Evolutionary conservation across 2,329 filamentous ascomycete species (phyloP).

Genomic region (Helotiales sp.): DNA sequence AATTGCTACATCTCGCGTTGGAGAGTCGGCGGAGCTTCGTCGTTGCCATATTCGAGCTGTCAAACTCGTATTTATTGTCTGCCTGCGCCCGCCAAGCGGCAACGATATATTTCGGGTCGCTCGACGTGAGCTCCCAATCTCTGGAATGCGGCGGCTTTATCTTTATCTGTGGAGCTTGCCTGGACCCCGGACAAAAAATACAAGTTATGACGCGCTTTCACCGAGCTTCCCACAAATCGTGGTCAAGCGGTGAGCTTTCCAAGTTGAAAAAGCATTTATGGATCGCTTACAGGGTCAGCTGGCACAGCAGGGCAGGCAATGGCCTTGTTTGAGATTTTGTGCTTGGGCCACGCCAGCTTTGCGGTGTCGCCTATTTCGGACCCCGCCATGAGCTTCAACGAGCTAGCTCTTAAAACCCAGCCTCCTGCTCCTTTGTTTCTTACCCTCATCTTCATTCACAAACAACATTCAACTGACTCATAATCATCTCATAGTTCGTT

Average conservation of each 20-base stretch:
- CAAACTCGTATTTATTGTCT: neutral
- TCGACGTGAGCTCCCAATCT: neutral
- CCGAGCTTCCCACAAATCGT: conserved; percentile 12
- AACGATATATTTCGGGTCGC: neutral
- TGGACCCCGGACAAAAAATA: conserved; percentile 9
- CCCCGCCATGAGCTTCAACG: conserved; percentile 26
- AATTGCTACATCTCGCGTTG: neutral
- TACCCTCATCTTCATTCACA: neutral
- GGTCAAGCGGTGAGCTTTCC: conserved; percentile 26
- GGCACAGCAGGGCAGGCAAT: conserved; percentile 21
- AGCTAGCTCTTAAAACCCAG: conserved; percentile 15
- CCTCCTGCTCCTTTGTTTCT: conserved; percentile 4
- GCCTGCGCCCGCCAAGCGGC: neutral
- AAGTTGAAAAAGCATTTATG: conserved; percentile 22
- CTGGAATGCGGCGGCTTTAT: conserved; percentile 5
- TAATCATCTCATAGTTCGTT: conserved; percentile 67
- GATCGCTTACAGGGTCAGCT: conserved; percentile 18
- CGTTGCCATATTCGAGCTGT: neutral
- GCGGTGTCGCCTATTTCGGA: conserved; percentile 28
- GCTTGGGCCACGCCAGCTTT: conserved; percentile 25
- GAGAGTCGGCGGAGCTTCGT: neutral
- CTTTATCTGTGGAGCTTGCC: conserved; percentile 7
- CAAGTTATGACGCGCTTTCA: conserved; percentile 23
- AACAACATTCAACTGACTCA: conserved; percentile 3
- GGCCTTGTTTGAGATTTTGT: conserved; percentile 21